These are phyloP conservation scores for Hylodesmum podocarpum DNA, from an alignment of 306 rosid species.

Conservation along the genomic window DNA sequence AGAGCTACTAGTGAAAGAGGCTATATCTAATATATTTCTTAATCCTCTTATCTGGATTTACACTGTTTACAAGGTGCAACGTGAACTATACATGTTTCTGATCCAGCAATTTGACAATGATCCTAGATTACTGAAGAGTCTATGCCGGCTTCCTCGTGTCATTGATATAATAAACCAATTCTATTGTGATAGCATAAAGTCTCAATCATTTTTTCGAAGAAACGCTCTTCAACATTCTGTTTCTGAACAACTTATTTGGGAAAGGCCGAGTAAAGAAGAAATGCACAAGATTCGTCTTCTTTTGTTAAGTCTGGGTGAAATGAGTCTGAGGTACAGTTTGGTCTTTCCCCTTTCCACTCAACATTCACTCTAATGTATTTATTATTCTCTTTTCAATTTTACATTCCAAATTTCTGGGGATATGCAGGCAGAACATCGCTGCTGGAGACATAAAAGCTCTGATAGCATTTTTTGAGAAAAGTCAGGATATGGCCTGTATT, in stretches of 20 bases:
- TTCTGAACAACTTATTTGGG: constrained; percentile 47
- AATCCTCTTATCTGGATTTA: constrained; percentile 87
- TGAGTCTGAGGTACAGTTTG: constrained; percentile 81
- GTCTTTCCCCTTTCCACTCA: constrained; percentile 20
- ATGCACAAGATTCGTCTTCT: constrained; percentile 92
- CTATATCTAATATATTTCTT: constrained; percentile 82
- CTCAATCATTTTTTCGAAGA: constrained; percentile 52
- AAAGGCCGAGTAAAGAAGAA: constrained; percentile 77
- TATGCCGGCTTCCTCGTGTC: constrained; percentile 83
- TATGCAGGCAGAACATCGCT: constrained; percentile 78
- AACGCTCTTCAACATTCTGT: constrained; percentile 55
- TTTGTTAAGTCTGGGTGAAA: constrained; percentile 93
- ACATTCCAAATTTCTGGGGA: constrained; percentile 30
- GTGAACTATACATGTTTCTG: constrained; percentile 94
- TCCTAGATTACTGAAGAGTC: constrained; percentile 77
- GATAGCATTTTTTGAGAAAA: constrained; percentile 82
- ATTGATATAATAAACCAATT: constrained; percentile 80
- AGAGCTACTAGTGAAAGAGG: constrained; percentile 81
- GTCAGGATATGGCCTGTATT: constrained; percentile 85
- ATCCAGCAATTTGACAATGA: constrained; percentile 92
- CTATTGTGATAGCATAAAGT: constrained; percentile 69
- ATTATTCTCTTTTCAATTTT: constrained; percentile 23
- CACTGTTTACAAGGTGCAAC: constrained; percentile 80
- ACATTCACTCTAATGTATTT: not conserved
- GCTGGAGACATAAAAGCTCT: constrained; percentile 83